A percentile compares a stretch with the other conserved stretches of the same genome.
phyloP scores from a whole-genome alignment of 169 alveolate genomes.

The Eimeria falciformis region DNA sequence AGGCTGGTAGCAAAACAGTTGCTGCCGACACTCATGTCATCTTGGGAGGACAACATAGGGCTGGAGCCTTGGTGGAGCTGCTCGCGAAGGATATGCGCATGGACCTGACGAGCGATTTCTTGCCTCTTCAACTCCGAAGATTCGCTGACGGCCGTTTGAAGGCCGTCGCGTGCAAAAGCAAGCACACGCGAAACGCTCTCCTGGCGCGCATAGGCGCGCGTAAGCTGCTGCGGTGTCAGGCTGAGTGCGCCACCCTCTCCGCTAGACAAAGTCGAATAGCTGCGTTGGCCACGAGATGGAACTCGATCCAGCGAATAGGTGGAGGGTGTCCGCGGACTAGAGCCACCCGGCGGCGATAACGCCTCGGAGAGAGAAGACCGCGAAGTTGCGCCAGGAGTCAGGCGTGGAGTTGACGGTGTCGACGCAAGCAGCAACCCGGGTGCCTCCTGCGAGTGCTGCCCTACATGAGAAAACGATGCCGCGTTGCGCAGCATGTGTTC shows the following conservation, averaged over 20 bases:
- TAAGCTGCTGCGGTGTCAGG: slow-evolving; percentile 12
- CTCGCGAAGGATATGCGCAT: slow-evolving; percentile 16
- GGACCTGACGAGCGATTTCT: slow-evolving; percentile 18
- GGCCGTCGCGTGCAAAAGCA: slow-evolving; percentile 23
- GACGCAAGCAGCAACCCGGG: background rate
- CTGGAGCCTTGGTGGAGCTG: slow-evolving; percentile 25
- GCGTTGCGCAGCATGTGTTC: background rate
- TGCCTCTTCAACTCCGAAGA: slow-evolving; percentile 15
- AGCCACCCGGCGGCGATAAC: slow-evolving; percentile 11
- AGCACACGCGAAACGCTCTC: slow-evolving; percentile 31
- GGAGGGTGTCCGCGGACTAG: slow-evolving; percentile 23
- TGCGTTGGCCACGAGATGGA: background rate
- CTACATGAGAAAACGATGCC: background rate
- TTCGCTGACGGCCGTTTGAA: slow-evolving; percentile 11
- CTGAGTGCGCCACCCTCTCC: background rate
- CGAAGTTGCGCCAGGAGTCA: background rate
- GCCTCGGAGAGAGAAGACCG: slow-evolving; percentile 15
- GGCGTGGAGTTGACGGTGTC: slow-evolving; percentile 26
- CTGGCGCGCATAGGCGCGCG: slow-evolving; percentile 24
- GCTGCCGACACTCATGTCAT: slow-evolving; percentile 14
- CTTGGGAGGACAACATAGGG: slow-evolving; percentile 28
- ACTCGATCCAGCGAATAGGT: background rate
- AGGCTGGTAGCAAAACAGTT: background rate
- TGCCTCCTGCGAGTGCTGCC: slow-evolving; percentile 17
- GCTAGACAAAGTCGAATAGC: slow-evolving; percentile 4